phyloP scores from a whole-genome alignment of 1,284 basidiomycete species.

The Spongispora temasekensis region DNA sequence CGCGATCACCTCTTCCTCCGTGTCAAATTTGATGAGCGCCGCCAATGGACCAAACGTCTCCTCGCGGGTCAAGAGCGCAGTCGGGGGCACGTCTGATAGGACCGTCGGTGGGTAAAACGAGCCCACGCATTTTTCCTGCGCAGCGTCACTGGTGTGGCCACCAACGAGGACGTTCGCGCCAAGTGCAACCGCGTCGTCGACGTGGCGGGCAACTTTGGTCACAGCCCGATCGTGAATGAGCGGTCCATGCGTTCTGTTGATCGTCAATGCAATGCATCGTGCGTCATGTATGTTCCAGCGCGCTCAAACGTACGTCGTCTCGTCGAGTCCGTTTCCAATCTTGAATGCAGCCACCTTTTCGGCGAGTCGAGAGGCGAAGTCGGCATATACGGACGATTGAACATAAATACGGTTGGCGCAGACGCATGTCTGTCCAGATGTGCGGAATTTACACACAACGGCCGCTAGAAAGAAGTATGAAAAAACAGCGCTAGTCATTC shows the following conservation, averaged over 20 bases:
- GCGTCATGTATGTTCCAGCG: not conserved
- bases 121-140: slow-evolving; percentile 34
- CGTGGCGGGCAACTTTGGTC: slow-evolving; percentile 86
- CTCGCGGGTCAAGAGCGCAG: slow-evolving; percentile 66
- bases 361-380: slow-evolving; percentile 81
- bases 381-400: slow-evolving; percentile 82
- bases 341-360: slow-evolving; percentile 89
- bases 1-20: slow-evolving; percentile 89
- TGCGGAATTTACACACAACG: slow-evolving; percentile 89
- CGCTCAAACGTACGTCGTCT: slow-evolving; percentile 59
- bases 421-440: slow-evolving; percentile 89
- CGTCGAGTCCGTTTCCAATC: slow-evolving; percentile 86
- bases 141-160: slow-evolving; percentile 55
- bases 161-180: slow-evolving; percentile 91
- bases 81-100: slow-evolving; percentile 79
- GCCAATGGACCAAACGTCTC: slow-evolving; percentile 92
- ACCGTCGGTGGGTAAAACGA: slow-evolving; percentile 89
- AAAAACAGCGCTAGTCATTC: not conserved
- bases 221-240: slow-evolving; percentile 88
- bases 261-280: not conserved
- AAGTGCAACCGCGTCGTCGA: slow-evolving; percentile 79
- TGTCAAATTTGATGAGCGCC: slow-evolving; percentile 81
- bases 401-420: slow-evolving; percentile 88
- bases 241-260: slow-evolving; percentile 90
- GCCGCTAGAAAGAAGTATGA: slow-evolving; percentile 52